These are phyloP conservation scores for Entomortierella lignicola DNA, from an alignment of 192 early-diverging fungal genomes.

Conservation along the genomic window DNA sequence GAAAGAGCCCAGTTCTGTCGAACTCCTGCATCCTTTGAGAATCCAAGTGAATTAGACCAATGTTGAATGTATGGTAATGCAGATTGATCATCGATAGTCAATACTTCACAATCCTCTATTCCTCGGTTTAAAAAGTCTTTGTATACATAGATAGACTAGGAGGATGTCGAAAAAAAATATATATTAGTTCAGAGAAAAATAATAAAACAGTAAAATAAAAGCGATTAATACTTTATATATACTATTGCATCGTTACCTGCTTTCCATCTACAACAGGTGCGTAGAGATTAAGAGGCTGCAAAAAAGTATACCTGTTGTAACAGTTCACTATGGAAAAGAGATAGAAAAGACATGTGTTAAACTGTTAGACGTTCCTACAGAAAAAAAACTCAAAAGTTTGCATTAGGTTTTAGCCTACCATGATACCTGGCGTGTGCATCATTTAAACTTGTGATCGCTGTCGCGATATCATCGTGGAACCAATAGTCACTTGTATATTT, in stretches of 20 bases:
- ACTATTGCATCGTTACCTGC: conserved; percentile 10
- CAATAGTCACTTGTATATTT: conserved; percentile 5
- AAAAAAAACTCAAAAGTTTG: too few species aligned
- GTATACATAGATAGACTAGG: conserved; percentile 8
- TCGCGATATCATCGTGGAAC: conserved; percentile 6
- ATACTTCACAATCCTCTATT: conserved; percentile 13
- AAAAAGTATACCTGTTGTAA: conserved; percentile 1
- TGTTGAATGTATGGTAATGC: conserved; percentile 3
- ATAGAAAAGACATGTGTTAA: too few species aligned
- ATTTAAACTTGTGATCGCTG: neutral
- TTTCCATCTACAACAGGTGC: conserved; percentile 17
- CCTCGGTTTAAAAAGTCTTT: neutral
- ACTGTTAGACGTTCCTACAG: too few species aligned
- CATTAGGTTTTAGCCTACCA: conserved; percentile 8
- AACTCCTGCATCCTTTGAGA: conserved; percentile 24
- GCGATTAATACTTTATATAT: neutral
- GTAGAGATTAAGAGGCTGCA: neutral
- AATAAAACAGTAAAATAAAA: too few species aligned
- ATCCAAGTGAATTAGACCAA: neutral
- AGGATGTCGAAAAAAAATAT: too few species aligned
- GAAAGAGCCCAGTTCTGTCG: conserved; percentile 24
- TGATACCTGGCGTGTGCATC: conserved; percentile 9
- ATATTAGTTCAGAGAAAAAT: too few species aligned
- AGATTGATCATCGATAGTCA: conserved; percentile 8
- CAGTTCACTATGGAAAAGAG: conserved; percentile 1